Evolutionary conservation across 1,139 yeast species (phyloP).

Genomic region (Saccharomyces hybrid): DNA sequence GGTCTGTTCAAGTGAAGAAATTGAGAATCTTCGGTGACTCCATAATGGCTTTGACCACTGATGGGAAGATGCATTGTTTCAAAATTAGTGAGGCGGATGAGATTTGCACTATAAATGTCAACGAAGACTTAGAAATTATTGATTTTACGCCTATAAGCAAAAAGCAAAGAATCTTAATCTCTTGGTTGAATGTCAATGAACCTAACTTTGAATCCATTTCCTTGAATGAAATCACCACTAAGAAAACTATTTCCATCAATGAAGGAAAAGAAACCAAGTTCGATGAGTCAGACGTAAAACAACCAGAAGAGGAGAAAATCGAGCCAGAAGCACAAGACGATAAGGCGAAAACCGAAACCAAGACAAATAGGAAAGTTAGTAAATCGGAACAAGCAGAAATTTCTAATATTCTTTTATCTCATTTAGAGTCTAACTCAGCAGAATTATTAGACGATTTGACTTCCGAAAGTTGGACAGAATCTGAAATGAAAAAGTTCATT

Average conservation of each 20-base stretch:
- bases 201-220: constrained; percentile 26
- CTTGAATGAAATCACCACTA: constrained; percentile 14
- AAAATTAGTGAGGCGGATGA: constrained; percentile 12
- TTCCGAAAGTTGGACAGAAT: constrained; percentile 22
- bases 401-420: constrained; percentile 12
- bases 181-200: constrained; percentile 33
- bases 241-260: constrained; percentile 18
- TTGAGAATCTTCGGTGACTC: constrained; percentile 16
- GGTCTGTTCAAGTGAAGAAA: constrained; percentile 20
- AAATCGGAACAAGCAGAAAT: constrained; percentile 22
- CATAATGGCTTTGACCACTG: constrained; percentile 17
- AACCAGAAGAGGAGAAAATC: background rate
- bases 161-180: constrained; percentile 15
- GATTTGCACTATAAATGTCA: constrained; percentile 17
- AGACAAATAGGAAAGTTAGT: constrained; percentile 14
- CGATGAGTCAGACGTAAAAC: background rate
- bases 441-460: constrained; percentile 12
- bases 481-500: constrained; percentile 22
- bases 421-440: constrained; percentile 10
- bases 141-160: constrained; percentile 18
- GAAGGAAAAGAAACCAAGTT: constrained; percentile 5
- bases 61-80: constrained; percentile 18
- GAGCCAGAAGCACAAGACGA: constrained; percentile 4
- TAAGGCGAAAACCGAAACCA: constrained; percentile 4
- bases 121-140: constrained; percentile 20